These are phyloP conservation scores for Lipomyces chichibuensis DNA, from an alignment of 805 yeast species.

Conservation along the genomic window DNA sequence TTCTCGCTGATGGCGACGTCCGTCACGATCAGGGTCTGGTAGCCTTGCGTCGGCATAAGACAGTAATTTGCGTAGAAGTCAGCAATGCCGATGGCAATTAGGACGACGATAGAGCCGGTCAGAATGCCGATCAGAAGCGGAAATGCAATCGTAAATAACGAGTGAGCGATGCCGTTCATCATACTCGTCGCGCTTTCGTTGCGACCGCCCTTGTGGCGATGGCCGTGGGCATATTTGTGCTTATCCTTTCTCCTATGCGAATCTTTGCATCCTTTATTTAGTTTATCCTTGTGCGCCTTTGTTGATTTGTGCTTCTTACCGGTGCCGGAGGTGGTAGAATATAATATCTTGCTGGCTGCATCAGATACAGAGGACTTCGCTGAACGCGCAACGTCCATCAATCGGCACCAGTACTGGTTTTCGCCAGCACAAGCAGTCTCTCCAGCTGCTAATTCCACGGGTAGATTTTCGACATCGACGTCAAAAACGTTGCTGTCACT, in stretches of 20 bases:
- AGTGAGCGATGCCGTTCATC: conserved; percentile 15
- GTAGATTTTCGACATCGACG: neutral
- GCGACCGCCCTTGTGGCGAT: conserved; percentile 6
- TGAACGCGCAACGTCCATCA: neutral
- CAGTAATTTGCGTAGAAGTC: conserved; percentile 9
- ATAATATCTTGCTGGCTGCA: neutral
- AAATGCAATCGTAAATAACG: conserved; percentile 22
- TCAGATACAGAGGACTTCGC: conserved; percentile 5
- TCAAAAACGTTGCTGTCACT: neutral
- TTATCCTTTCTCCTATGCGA: neutral
- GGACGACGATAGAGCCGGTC: conserved; percentile 28
- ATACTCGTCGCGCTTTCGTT: conserved; percentile 25
- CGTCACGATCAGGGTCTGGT: neutral
- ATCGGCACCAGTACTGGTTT: conserved; percentile 10
- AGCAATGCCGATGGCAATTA: conserved; percentile 22
- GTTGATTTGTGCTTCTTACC: neutral
- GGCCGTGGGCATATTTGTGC: neutral
- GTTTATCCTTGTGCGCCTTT: neutral
- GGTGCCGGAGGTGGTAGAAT: neutral
- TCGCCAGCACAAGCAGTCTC: conserved; percentile 9
- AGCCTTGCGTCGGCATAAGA: neutral
- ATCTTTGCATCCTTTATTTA: neutral
- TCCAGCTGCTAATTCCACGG: neutral
- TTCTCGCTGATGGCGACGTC: neutral
- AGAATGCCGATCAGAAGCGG: conserved; percentile 32